These are phyloP conservation scores for Nakazawaea holstii DNA, from an alignment of 805 yeast species.

Conservation along the genomic window DNA sequence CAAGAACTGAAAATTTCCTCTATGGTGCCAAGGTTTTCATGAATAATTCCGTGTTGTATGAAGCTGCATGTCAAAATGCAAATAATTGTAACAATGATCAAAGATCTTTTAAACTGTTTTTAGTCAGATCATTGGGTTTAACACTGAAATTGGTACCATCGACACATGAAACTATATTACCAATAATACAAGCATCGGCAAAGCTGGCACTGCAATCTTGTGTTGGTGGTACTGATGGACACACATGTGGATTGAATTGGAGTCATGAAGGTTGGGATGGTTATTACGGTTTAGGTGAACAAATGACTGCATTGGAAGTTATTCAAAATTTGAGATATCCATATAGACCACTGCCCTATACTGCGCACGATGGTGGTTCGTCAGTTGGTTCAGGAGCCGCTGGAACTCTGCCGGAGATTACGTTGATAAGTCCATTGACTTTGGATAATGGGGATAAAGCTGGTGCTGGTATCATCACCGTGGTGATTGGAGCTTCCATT, in stretches of 20 bases:
- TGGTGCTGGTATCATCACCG: constrained; percentile 89
- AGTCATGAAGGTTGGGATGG: constrained; percentile 54
- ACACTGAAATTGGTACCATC: constrained; percentile 58
- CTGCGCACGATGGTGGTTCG: constrained; percentile 62
- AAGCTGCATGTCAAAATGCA: constrained; percentile 63
- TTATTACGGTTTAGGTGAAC: constrained; percentile 77
- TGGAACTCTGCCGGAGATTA: constrained; percentile 44
- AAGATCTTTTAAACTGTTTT: constrained; percentile 68
- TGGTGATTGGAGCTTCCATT: constrained; percentile 37
- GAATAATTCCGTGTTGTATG: constrained; percentile 46
- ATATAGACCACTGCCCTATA: constrained; percentile 50
- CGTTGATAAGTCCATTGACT: constrained; percentile 44
- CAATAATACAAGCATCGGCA: constrained; percentile 45
- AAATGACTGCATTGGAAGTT: constrained; percentile 69
- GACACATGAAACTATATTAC: constrained; percentile 38
- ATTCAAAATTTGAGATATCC: constrained; percentile 40
- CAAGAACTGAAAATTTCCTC: constrained; percentile 45
- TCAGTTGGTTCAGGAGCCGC: constrained; percentile 65
- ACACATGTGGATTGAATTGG: constrained; percentile 84
- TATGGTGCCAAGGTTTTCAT: constrained; percentile 41
- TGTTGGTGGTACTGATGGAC: constrained; percentile 80
- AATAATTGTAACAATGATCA: constrained; percentile 65
- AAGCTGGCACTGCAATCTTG: constrained; percentile 74
- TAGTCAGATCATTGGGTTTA: constrained; percentile 58
- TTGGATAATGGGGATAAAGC: constrained; percentile 67